Evolutionary conservation across 176 grass and related monocot species (phyloP), one percentile per base, ranked within the genome.

Genomic region (Triticum monococcum): DNA sequence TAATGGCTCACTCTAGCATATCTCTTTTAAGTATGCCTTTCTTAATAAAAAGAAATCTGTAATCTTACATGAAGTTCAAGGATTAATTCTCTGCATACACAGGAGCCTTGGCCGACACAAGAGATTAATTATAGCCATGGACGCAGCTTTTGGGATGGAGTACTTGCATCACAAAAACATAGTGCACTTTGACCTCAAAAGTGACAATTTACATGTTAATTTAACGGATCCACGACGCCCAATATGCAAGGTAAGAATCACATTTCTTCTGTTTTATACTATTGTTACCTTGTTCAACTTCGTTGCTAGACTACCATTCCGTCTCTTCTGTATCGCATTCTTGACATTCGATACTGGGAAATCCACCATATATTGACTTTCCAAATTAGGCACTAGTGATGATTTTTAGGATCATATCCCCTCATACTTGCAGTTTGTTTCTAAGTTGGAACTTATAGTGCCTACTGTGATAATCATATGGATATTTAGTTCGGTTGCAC

Each of bases 161-260:
- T 99, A 99, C 81, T 86, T 99, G 89, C 97, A 99, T 78, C 91
- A 89, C 80, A 99, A 94, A 77, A 92, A 99, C 79, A 99, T 99
- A 16, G 92, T 96, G 64, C 94, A 99, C 77, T 99, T 99, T 77
- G 97, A 99, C 79, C 59, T 99, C 43, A 99, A 99, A 88, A 96
- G 97, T 85, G 97, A 99, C 57, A 99, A 99, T 91, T 96, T 99
- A 80, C 94, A 96, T 67, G 97, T 99, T 73, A 99, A 99, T 77
- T 93, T 96, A 87, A 87, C 94, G 80, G 97, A 99, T 38, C 90
- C 97, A 72, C 94, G 93, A 41, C 97, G 97, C 18, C 97, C 97
- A 89, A 99, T 99, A 91, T 99, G 97, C 92, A 99, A 99, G 92
- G 97, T 99, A 87, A 86, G 23, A 45, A 77, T 12, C 33, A 81